Base-by-base conservation (phyloP, 2,329 filamentous ascomycete species). In the Fusarium multiceps region DNA sequence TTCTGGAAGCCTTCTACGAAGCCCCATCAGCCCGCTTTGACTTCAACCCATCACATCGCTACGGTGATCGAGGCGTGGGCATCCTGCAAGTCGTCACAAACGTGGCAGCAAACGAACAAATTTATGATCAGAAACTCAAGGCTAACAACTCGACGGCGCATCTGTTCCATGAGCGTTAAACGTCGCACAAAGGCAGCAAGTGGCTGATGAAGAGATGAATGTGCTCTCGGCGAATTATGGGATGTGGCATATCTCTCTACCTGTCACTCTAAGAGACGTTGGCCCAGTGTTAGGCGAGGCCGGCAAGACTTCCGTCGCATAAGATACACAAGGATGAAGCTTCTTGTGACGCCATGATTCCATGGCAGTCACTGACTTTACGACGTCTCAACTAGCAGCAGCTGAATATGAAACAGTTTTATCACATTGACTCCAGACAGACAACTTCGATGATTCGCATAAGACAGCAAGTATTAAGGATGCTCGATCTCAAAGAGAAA, bases 1-100 rank as follows among this genome's bases (percentile, higher is more conserved):
- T 77, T 77, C 75, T 77, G 71, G 75, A 77, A 77, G 61, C 60
- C 67, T 77, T 77, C 75, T 50, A 73, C 70, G 57, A 64, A 71
- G 59, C 61, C 66, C 61, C 64, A 51, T 68, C 50, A 67, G 59
- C 57, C 74, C 72, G 74, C 71, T 48, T 45, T 45, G 59, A 50
- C 58, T 63, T 62, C 65, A 63, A 67, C 69, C 57, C 55, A 69
- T 58, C 55, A 66, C 66, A 66, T 57, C 34, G 40, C 60, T 59
- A 59, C 56, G 47, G 59, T 54, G 66, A 72, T 62, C 62, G 68
- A 69, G 56, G 55, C 55, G 68, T 63, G 60, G 63, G 60, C 55
- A 34, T 58, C 59, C 51, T 43, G 58, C 51, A 63, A 53, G 58
- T 48, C 54, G 14, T 58, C 40, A 27, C 43, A 42, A 59, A 63